phyloP scores from a whole-genome alignment of 2,329 filamentous ascomycete species.

The Fusarium sulawesiense region DNA sequence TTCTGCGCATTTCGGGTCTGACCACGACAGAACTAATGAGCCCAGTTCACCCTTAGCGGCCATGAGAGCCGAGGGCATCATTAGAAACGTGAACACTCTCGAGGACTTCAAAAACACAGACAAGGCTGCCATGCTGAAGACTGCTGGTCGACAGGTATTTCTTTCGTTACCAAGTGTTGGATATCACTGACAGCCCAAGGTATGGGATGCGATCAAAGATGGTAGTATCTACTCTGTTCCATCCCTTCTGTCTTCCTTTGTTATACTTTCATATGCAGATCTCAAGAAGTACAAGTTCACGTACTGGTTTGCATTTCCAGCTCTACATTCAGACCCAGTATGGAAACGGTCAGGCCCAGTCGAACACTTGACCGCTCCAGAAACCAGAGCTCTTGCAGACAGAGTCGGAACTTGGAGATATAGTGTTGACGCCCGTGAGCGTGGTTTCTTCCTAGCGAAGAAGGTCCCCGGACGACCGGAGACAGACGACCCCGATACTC shows the following conservation, averaged over 20 bases:
- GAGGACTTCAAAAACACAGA: constrained; percentile 91
- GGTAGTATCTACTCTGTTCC: constrained; percentile 96
- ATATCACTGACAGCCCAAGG: constrained; percentile 61
- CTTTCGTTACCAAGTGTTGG: neutral
- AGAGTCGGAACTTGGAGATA: constrained; percentile 89
- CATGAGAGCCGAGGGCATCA: constrained; percentile 89
- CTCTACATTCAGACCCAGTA: constrained; percentile 85
- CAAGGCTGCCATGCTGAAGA: constrained; percentile 80
- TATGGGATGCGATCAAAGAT: constrained; percentile 98
- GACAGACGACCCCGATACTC: constrained; percentile 62
- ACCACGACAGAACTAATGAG: constrained; percentile 46
- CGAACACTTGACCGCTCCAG: constrained; percentile 69
- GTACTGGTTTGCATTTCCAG: constrained; percentile 98
- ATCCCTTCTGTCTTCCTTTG: constrained; percentile 88
- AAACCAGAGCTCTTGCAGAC: constrained; percentile 84
- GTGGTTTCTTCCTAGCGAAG: constrained; percentile 97
- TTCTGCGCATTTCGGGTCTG: constrained; percentile 33
- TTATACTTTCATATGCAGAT: constrained; percentile 91
- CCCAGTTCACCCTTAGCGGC: constrained; percentile 74
- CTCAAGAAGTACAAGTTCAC: constrained; percentile 97
- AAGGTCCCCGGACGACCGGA: constrained; percentile 64
- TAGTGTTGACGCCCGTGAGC: constrained; percentile 81
- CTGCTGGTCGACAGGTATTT: constrained; percentile 79
- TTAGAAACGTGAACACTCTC: constrained; percentile 95
- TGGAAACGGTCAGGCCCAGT: constrained; percentile 76